A percentile compares a stretch with the other conserved stretches of the same genome.
phyloP scores from a whole-genome alignment of 805 yeast species.

The Candida boleticola region DNA sequence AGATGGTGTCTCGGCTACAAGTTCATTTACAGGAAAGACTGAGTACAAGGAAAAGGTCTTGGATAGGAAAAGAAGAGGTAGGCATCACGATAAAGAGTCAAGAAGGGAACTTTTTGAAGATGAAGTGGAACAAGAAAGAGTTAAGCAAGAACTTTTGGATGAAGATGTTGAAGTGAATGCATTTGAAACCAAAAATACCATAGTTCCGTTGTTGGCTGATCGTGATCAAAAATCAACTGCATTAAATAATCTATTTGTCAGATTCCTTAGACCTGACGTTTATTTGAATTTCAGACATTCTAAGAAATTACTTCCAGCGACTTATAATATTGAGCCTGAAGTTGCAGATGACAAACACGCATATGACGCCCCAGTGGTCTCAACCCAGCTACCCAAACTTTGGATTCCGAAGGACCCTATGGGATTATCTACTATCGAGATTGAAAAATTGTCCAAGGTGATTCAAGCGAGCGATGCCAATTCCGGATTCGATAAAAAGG shows the following conservation, averaged over 20 bases:
- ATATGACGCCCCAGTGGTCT: conserved; percentile 72
- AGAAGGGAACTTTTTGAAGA: conserved; percentile 16
- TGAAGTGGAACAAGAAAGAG: conserved; percentile 16
- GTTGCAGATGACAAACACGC: conserved; percentile 56
- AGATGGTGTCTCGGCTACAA: conserved; percentile 66
- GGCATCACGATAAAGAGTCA: conserved; percentile 4
- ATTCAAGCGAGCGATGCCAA: conserved; percentile 68
- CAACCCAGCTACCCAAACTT: conserved; percentile 65
- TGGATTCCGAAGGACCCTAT: conserved; percentile 92
- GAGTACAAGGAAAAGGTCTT: conserved; percentile 35
- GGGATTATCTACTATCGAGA: conserved; percentile 70
- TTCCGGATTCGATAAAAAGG: conserved; percentile 48
- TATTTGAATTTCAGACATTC: conserved; percentile 46
- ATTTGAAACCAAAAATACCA: neutral
- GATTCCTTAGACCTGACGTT: conserved; percentile 58
- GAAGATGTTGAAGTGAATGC: neutral
- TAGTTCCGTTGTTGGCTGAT: conserved; percentile 67
- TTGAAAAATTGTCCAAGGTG: conserved; percentile 51
- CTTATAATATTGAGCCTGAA: conserved; percentile 33
- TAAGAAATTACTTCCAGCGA: conserved; percentile 32
- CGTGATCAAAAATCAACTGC: conserved; percentile 46
- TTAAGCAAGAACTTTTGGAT: conserved; percentile 16
- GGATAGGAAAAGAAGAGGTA: conserved; percentile 13
- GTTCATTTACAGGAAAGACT: conserved; percentile 44
- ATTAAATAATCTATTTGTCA: conserved; percentile 44